phyloP scores from a whole-genome alignment of 2,329 filamentous ascomycete genomes.

The Penicillium sp. region DNA sequence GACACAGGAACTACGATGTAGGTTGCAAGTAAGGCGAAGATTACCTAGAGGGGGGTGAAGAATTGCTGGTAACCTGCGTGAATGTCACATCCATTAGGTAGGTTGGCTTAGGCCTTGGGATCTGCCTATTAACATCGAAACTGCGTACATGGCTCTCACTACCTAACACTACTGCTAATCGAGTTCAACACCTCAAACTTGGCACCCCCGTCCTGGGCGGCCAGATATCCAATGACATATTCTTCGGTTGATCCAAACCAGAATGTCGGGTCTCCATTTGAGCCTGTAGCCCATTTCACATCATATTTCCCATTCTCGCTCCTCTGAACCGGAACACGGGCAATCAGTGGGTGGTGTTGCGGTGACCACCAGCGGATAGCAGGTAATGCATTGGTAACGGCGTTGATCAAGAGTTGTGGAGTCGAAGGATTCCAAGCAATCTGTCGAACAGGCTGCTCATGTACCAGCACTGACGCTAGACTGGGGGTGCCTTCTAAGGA shows the following conservation, averaged over 20 bases:
- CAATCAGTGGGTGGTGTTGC: constrained; percentile 28
- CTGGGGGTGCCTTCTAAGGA: constrained; percentile 29
- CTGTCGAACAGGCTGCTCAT: constrained; percentile 42
- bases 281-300: constrained; percentile 31
- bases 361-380: constrained; percentile 36
- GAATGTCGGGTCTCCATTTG: constrained; percentile 26
- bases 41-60: no score
- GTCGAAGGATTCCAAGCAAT: constrained; percentile 40
- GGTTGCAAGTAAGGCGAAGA: no score
- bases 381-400: constrained; percentile 33
- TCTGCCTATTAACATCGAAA: no score
- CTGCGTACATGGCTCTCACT: constrained; percentile 17
- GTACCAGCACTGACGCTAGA: constrained; percentile 39
- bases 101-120: no score
- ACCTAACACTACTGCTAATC: constrained; percentile 24
- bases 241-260: constrained; percentile 39
- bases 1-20: no score
- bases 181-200: constrained; percentile 31
- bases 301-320: constrained; percentile 38
- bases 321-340: constrained; percentile 30
- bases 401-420: constrained; percentile 39
- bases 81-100: no score
- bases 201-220: constrained; percentile 17
- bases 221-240: constrained; percentile 34
- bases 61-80: no score